Conservation (phyloP, 192 early-diverging fungal genomes). For the Dissophora globulifera region DNA sequence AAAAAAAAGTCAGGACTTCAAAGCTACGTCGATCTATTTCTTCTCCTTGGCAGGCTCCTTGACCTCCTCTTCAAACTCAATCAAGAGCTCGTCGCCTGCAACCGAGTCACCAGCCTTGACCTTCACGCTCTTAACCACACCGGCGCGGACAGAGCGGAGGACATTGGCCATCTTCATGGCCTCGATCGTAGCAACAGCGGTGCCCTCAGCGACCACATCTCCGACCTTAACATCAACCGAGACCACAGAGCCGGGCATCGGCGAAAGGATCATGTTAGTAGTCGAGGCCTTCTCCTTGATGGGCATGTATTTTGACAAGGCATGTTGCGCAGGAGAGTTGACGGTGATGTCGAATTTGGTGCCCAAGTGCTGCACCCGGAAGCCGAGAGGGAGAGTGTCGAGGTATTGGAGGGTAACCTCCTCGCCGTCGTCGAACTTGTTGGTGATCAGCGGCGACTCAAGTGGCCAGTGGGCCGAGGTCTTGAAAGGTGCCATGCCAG, state of each 20-base stretch:
- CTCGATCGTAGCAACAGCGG: conserved; percentile 88
- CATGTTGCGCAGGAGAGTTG: conserved; percentile 68
- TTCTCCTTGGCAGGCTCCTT: conserved; percentile 44
- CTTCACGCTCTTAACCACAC: conserved; percentile 80
- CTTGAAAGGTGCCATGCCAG: conserved; percentile 31
- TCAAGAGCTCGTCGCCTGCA: conserved; percentile 79
- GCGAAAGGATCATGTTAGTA: conserved; percentile 78
- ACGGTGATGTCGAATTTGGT: conserved; percentile 85
- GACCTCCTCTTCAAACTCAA: conserved; percentile 68
- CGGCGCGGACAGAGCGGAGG: conserved; percentile 78
- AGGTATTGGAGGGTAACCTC: conserved; percentile 77
- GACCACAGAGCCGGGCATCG: conserved; percentile 94
- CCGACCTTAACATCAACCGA: conserved; percentile 83
- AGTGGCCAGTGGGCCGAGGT: conserved; percentile 75
- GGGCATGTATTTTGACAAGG: conserved; percentile 76
- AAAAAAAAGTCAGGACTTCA: too few species aligned
- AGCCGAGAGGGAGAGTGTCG: conserved; percentile 76
- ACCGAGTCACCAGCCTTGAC: conserved; percentile 81
- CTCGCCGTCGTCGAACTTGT: conserved; percentile 53
- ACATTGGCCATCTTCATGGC: conserved; percentile 99
- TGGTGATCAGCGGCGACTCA: conserved; percentile 77
- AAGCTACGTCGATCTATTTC: conserved; percentile 27
- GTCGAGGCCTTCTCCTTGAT: conserved; percentile 79
- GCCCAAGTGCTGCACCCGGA: conserved; percentile 84
- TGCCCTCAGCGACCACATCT: conserved; percentile 82